phyloP scores from a whole-genome alignment of 1,139 yeast genomes.

The Blastobotrys illinoisensis region DNA sequence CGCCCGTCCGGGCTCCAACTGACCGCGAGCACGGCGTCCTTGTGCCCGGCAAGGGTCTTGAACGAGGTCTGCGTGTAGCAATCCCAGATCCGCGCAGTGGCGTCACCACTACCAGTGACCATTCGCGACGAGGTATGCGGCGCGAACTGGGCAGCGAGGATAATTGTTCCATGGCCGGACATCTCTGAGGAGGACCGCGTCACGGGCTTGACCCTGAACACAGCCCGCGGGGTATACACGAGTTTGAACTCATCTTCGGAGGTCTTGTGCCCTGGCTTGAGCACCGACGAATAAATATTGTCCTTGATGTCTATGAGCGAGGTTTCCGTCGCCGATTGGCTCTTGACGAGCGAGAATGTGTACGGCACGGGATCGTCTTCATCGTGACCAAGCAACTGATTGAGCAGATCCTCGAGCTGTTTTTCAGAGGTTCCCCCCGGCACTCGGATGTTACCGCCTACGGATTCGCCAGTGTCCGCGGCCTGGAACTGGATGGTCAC shows the following conservation, averaged over 20 bases:
- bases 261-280: constrained; percentile 80
- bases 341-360: constrained; percentile 61
- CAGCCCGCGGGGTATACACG: constrained; percentile 91
- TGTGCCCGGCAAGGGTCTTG: constrained; percentile 74
- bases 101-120: constrained; percentile 96
- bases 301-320: constrained; percentile 65
- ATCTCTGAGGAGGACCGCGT: constrained; percentile 90
- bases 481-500: constrained; percentile 89
- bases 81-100: constrained; percentile 97
- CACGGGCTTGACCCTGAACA: constrained; percentile 86
- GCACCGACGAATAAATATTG: constrained; percentile 68
- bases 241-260: constrained; percentile 91
- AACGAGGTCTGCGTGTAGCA: constrained; percentile 91
- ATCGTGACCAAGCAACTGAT: constrained; percentile 41
- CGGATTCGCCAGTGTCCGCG: constrained; percentile 84
- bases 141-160: constrained; percentile 87
- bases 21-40: constrained; percentile 93
- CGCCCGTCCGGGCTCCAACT: constrained; percentile 91
- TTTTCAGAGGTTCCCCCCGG: constrained; percentile 85
- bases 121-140: constrained; percentile 81
- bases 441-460: constrained; percentile 83
- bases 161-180: constrained; percentile 92
- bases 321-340: constrained; percentile 37
- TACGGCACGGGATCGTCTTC: constrained; percentile 88
- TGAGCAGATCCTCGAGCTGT: constrained; percentile 82